These are phyloP conservation scores for Trichoderma pleuroti DNA, from an alignment of 2,329 filamentous ascomycete species.

Conservation along the genomic window DNA sequence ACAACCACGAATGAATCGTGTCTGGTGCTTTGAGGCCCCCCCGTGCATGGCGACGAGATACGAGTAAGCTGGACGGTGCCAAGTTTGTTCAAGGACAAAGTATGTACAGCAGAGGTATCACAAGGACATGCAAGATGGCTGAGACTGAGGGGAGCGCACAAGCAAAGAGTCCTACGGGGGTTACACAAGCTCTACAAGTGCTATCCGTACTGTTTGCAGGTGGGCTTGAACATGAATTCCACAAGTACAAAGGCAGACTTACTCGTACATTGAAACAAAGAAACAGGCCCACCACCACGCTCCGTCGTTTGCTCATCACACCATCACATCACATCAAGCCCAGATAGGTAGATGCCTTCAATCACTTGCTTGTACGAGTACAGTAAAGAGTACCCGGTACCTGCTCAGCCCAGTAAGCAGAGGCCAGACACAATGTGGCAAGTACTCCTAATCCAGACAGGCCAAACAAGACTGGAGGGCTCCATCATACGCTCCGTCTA, in stretches of 20 bases:
- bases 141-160: background rate
- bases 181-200: background rate
- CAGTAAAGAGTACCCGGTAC: background rate
- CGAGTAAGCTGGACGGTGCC: background rate
- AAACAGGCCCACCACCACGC: too few relatives aligned
- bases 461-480: background rate
- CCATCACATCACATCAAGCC: background rate
- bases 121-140: background rate
- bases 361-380: background rate
- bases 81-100: background rate
- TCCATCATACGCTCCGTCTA: background rate
- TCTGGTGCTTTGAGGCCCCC: background rate
- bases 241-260: background rate
- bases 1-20: background rate
- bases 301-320: too few relatives aligned
- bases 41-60: background rate
- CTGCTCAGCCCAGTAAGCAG: background rate
- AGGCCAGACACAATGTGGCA: background rate
- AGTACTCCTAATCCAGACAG: background rate
- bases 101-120: background rate
- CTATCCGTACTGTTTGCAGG: too few relatives aligned
- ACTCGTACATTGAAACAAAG: background rate
- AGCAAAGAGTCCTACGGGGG: slow-evolving; percentile 1
- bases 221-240: background rate
- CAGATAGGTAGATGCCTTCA: background rate